phyloP scores from a whole-genome alignment of 1,139 yeast genomes.

The Magnusiomyces magnusii region DNA sequence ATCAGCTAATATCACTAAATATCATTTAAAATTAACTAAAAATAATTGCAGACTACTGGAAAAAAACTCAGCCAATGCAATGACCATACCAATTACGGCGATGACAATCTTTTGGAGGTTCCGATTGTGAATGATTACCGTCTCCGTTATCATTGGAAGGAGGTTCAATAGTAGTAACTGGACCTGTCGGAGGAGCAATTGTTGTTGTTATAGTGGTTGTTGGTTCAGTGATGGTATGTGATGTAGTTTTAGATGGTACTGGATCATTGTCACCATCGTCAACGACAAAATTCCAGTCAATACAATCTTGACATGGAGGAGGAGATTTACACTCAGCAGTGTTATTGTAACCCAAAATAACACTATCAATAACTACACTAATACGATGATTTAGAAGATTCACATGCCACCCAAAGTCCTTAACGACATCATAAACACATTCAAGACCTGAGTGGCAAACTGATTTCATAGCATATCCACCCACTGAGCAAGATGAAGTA shows the following conservation, averaged over 20 bases:
- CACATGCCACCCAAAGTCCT: constrained; percentile 87
- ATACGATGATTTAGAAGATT: constrained; percentile 83
- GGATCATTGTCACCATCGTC: constrained; percentile 26
- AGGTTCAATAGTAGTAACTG: constrained; percentile 11
- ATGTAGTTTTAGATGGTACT: not conserved
- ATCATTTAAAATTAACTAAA: no score
- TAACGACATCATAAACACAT: constrained; percentile 85
- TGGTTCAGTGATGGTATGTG: not conserved
- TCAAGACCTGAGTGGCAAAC: constrained; percentile 88
- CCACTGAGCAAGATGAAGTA: constrained; percentile 79
- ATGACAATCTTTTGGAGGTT: constrained; percentile 20
- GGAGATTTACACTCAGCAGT: constrained; percentile 70
- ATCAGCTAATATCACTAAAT: no score
- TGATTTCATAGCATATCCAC: constrained; percentile 97
- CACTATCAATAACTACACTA: constrained; percentile 82
- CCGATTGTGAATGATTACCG: constrained; percentile 7
- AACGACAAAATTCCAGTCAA: constrained; percentile 76
- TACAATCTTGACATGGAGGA: constrained; percentile 77
- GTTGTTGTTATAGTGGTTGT: constrained; percentile 5
- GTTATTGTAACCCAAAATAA: constrained; percentile 60
- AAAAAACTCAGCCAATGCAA: constrained; percentile 18
- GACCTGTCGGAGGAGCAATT: constrained; percentile 6
- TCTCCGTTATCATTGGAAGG: constrained; percentile 13
- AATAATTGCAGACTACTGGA: not conserved
- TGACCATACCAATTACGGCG: constrained; percentile 28